Evolutionary conservation across 768 basidiomycete species (phyloP).

Genomic region (Panus rudis): DNA sequence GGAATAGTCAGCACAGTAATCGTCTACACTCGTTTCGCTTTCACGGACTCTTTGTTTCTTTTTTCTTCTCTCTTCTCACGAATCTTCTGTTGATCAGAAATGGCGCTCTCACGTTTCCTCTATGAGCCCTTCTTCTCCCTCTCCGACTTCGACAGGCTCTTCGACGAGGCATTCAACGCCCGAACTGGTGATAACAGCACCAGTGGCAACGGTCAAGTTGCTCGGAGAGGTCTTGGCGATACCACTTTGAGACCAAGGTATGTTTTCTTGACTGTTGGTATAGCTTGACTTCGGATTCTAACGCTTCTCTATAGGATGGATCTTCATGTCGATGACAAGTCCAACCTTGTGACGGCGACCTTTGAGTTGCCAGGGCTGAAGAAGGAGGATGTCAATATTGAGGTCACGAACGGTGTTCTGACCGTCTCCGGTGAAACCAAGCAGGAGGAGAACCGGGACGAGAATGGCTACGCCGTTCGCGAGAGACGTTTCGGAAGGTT

Average conservation of each 20-base stretch:
- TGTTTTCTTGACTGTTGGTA: not conserved
- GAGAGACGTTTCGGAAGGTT: constrained; percentile 44
- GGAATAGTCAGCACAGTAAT: no score
- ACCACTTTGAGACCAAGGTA: constrained; percentile 2
- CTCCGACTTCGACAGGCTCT: constrained; percentile 36
- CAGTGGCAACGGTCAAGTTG: not conserved
- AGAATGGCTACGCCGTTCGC: constrained; percentile 31
- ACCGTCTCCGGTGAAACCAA: constrained; percentile 38
- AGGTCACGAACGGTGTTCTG: constrained; percentile 38
- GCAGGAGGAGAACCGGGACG: constrained; percentile 23
- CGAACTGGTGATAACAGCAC: constrained; percentile 9
- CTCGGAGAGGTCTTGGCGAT: not conserved
- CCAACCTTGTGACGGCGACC: constrained; percentile 36
- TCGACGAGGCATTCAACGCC: constrained; percentile 30
- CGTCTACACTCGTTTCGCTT: not conserved
- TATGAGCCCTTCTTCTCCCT: constrained; percentile 33
- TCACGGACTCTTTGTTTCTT: not conserved
- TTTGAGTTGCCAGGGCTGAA: constrained; percentile 51
- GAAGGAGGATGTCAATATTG: constrained; percentile 39
- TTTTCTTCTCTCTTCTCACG: not conserved
- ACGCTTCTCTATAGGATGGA: constrained; percentile 29
- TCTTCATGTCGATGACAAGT: constrained; percentile 33
- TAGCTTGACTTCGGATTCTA: not conserved
- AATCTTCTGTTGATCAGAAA: no score
- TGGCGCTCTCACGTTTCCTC: constrained; percentile 27